These are phyloP conservation scores for Pezicula carpinea DNA, from an alignment of 2,329 filamentous ascomycete genomes.

Conservation along the genomic window DNA sequence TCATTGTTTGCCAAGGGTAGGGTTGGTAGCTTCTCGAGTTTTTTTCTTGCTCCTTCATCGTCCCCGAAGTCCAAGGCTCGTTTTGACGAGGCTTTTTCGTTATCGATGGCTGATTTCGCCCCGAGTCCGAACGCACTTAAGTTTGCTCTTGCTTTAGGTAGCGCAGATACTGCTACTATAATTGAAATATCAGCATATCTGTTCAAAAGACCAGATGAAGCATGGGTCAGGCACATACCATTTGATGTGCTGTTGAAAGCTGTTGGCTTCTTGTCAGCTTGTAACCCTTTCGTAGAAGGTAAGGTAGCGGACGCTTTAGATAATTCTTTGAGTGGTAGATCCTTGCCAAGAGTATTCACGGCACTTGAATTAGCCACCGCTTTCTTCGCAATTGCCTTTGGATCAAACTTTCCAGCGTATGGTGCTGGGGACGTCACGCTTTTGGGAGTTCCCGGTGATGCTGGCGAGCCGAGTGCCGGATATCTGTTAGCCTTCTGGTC, in stretches of 20 bases:
- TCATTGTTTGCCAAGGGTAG: constrained; percentile 62
- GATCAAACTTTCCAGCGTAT: constrained; percentile 78
- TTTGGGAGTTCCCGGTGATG: constrained; percentile 43
- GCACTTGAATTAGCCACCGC: constrained; percentile 55
- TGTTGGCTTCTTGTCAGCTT: constrained; percentile 38
- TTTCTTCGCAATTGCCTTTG: constrained; percentile 81
- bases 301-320: constrained; percentile 39
- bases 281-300: constrained; percentile 33
- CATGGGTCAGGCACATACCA: constrained; percentile 27
- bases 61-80: constrained; percentile 82
- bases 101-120: constrained; percentile 59
- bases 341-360: constrained; percentile 49
- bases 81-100: constrained; percentile 62
- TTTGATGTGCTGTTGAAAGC: constrained; percentile 34
- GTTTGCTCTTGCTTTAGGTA: constrained; percentile 66
- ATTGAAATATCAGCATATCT: constrained; percentile 12
- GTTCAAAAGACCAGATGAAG: background rate
- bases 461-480: constrained; percentile 41
- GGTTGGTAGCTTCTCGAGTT: constrained; percentile 84
- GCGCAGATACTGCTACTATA: constrained; percentile 36
- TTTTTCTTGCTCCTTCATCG: constrained; percentile 80
- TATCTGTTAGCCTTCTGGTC: constrained; percentile 58
- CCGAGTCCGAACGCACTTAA: constrained; percentile 80
- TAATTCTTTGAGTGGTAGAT: constrained; percentile 45
- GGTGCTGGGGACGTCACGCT: constrained; percentile 48